phyloP scores from a whole-genome alignment of 1,284 basidiomycete genomes.

The Omphalotus olearius region DNA sequence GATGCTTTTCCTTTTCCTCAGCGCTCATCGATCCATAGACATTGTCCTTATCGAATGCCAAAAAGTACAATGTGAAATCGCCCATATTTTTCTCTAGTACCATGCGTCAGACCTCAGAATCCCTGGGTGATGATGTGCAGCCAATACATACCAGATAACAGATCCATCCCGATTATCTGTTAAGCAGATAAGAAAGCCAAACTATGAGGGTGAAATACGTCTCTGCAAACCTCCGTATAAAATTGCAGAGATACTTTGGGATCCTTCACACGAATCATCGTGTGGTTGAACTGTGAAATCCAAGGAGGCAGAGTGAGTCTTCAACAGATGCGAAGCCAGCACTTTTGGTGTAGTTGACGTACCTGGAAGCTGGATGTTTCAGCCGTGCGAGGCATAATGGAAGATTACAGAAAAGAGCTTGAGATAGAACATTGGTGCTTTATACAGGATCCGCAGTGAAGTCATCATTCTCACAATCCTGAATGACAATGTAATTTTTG shows the following conservation, averaged over 20 bases:
- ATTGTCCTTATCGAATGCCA: slow-evolving; percentile 65
- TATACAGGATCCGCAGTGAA: too few species aligned
- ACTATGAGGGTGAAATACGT: background rate
- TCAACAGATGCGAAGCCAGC: slow-evolving; percentile 3
- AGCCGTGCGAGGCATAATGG: slow-evolving; percentile 54
- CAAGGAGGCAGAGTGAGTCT: background rate
- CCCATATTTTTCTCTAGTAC: slow-evolving; percentile 43
- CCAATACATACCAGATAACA: slow-evolving; percentile 52
- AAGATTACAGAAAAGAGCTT: slow-evolving; percentile 9
- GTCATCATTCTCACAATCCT: too few species aligned
- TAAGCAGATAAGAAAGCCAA: slow-evolving; percentile 3
- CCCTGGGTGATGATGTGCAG: background rate
- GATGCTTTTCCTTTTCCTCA: slow-evolving; percentile 42
- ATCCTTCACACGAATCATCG: slow-evolving; percentile 89
- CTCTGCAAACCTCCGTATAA: slow-evolving; percentile 57
- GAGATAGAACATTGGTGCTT: too few species aligned
- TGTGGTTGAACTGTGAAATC: slow-evolving; percentile 73
- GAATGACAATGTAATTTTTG: too few species aligned
- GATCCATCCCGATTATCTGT: slow-evolving; percentile 83
- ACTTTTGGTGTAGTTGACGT: slow-evolving; percentile 8
- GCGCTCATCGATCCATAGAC: slow-evolving; percentile 33
- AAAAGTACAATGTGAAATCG: slow-evolving; percentile 80
- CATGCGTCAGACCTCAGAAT: background rate
- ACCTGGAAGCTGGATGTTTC: slow-evolving; percentile 69
- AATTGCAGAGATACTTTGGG: slow-evolving; percentile 75